These are phyloP conservation scores for Fusarium sp. DNA, from an alignment of 2,329 filamentous ascomycete species.

Conservation along the genomic window DNA sequence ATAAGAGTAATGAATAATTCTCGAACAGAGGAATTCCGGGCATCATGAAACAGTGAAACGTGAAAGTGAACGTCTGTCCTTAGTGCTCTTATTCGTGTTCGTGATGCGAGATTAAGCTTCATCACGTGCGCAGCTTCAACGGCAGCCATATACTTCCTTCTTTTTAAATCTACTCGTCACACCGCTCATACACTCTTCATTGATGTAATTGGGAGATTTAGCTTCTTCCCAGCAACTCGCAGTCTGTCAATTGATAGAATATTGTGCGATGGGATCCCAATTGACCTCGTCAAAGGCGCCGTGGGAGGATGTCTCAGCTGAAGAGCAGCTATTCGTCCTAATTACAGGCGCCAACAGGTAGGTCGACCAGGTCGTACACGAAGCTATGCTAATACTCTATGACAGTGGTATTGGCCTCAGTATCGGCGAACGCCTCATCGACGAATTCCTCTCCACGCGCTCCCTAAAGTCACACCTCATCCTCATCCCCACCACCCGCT, in stretches of 20 bases:
- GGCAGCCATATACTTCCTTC: background rate
- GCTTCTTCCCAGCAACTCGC: background rate
- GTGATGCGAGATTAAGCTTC: slow-evolving; percentile 24
- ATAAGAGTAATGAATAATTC: slow-evolving; percentile 30
- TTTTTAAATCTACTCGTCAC: background rate
- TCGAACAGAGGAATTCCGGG: background rate
- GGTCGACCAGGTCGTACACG: slow-evolving; percentile 8
- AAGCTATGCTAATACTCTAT: slow-evolving; percentile 16
- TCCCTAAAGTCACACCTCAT: slow-evolving; percentile 77
- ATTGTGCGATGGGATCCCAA: slow-evolving; percentile 36
- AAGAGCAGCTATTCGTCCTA: slow-evolving; percentile 71
- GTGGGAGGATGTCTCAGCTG: slow-evolving; percentile 51
- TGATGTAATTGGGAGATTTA: background rate
- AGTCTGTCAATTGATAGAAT: background rate
- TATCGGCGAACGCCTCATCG: slow-evolving; percentile 85
- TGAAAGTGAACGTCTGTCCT: too few species aligned
- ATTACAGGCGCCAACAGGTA: slow-evolving; percentile 92
- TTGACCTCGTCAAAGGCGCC: slow-evolving; percentile 40
- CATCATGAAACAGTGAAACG: too few species aligned
- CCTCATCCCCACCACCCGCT: slow-evolving; percentile 87
- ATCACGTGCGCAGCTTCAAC: slow-evolving; percentile 24
- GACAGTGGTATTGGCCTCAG: slow-evolving; percentile 86
- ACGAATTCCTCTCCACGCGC: slow-evolving; percentile 83
- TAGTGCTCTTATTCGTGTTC: slow-evolving; percentile 32
- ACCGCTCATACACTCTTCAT: slow-evolving; percentile 1